These are phyloP conservation scores for Puccinellia tenuiflora DNA, from an alignment of 176 grass and related monocot genomes.

Conservation along the genomic window DNA sequence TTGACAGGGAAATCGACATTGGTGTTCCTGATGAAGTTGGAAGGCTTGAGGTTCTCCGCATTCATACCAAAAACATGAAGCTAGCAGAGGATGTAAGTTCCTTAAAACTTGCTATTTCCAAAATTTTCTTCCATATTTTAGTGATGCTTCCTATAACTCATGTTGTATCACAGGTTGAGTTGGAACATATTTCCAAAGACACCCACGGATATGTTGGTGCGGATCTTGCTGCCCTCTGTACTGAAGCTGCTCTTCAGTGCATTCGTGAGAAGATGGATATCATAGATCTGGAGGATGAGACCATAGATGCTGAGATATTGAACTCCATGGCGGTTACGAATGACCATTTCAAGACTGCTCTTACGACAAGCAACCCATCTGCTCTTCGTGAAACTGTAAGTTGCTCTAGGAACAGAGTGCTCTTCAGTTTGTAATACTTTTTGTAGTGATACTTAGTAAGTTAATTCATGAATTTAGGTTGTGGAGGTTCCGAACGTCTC, in stretches of 20 bases:
- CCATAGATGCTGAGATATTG: conserved; percentile 89
- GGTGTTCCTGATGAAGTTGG: conserved; percentile 90
- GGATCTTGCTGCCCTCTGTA: conserved; percentile 88
- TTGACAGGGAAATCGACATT: conserved; percentile 85
- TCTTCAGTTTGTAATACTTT: neutral
- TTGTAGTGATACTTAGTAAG: neutral
- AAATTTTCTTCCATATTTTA: neutral
- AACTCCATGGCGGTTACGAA: conserved; percentile 88
- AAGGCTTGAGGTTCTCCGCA: conserved; percentile 78
- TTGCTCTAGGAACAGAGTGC: neutral
- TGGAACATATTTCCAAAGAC: conserved; percentile 66
- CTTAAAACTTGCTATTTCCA: neutral
- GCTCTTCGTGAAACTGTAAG: conserved; percentile 84
- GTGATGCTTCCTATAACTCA: neutral
- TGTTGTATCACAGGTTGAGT: conserved; percentile 60
- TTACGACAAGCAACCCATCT: conserved; percentile 71
- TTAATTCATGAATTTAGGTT: conserved; percentile 26
- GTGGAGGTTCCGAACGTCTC: conserved; percentile 67
- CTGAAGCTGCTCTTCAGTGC: conserved; percentile 85
- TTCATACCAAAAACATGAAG: conserved; percentile 96
- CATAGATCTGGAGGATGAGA: conserved; percentile 86
- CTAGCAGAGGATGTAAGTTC: conserved; percentile 66
- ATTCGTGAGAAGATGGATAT: conserved; percentile 95
- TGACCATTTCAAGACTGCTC: conserved; percentile 93
- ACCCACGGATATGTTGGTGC: conserved; percentile 87